phyloP scores from a whole-genome alignment of 805 yeast species.

The Monosporozyma unispora region DNA sequence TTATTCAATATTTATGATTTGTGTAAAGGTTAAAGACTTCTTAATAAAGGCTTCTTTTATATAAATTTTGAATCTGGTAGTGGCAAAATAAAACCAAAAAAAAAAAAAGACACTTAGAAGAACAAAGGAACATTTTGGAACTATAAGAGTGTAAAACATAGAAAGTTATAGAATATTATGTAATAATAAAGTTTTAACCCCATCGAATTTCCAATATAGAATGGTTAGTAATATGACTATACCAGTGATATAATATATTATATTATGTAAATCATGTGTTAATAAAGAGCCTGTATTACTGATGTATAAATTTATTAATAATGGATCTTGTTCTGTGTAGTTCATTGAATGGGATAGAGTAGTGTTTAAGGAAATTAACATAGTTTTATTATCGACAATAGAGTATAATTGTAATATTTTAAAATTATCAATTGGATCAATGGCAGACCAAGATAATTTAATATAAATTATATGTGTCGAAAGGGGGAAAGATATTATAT shows the following conservation, averaged over 20 bases:
- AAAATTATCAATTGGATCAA: constrained; percentile 15
- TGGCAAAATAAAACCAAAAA: neutral
- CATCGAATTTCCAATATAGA: neutral
- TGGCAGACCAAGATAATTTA: constrained; percentile 28
- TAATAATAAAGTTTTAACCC: neutral
- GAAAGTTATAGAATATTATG: neutral
- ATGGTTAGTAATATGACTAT: neutral
- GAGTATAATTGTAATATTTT: neutral
- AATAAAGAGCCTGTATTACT: neutral
- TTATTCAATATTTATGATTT: neutral
- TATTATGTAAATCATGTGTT: neutral
- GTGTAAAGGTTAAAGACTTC: too few species aligned
- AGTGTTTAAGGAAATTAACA: neutral
- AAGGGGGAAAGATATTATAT: neutral
- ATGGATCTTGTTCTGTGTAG: neutral
- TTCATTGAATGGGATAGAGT: neutral
- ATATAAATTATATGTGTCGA: constrained; percentile 1
- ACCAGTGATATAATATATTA: neutral
- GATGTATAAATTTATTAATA: neutral
- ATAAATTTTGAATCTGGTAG: neutral
- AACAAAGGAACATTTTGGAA: neutral
- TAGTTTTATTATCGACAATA: neutral
- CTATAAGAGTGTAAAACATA: neutral
- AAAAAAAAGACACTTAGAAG: too few species aligned
- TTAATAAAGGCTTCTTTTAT: neutral